phyloP scores from a whole-genome alignment of 2,329 filamentous ascomycete species.

The Elsinoe necatrix region DNA sequence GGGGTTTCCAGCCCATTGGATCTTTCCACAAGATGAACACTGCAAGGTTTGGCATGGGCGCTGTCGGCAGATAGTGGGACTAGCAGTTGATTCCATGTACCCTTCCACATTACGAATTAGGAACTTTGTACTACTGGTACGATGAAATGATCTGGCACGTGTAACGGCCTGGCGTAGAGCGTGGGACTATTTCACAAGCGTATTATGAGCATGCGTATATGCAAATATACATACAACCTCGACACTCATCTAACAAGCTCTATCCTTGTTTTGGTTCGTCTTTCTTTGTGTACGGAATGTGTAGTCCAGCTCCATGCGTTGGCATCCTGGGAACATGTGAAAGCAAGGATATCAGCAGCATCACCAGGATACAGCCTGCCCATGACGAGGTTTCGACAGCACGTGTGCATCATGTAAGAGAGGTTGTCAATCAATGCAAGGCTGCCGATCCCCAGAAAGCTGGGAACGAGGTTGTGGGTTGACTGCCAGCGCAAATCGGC shows the following conservation, averaged over 20 bases:
- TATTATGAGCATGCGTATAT: neutral
- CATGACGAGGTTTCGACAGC: neutral
- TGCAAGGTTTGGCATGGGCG: slow-evolving; percentile 19
- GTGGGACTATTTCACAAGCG: neutral
- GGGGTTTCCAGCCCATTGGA: slow-evolving; percentile 44
- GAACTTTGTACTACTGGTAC: neutral
- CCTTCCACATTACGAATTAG: neutral
- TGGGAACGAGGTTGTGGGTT: neutral
- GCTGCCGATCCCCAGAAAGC: slow-evolving; percentile 5
- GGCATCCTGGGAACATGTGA: too few species aligned
- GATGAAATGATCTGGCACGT: neutral
- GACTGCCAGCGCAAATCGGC: neutral
- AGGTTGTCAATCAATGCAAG: slow-evolving; percentile 3
- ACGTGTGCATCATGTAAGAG: slow-evolving; percentile 1
- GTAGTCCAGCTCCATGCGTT: too few species aligned
- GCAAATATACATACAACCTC: slow-evolving; percentile 3
- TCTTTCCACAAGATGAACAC: slow-evolving; percentile 34
- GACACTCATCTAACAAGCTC: neutral
- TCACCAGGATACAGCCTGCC: too few species aligned
- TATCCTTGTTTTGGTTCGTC: neutral
- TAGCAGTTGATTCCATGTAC: neutral
- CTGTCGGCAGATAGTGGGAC: neutral
- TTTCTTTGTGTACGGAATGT: neutral
- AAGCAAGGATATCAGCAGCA: too few species aligned
- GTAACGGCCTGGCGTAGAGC: neutral